Conservation (phyloP, 495 filamentous ascomycete genomes). For the Daldinia childiae region DNA sequence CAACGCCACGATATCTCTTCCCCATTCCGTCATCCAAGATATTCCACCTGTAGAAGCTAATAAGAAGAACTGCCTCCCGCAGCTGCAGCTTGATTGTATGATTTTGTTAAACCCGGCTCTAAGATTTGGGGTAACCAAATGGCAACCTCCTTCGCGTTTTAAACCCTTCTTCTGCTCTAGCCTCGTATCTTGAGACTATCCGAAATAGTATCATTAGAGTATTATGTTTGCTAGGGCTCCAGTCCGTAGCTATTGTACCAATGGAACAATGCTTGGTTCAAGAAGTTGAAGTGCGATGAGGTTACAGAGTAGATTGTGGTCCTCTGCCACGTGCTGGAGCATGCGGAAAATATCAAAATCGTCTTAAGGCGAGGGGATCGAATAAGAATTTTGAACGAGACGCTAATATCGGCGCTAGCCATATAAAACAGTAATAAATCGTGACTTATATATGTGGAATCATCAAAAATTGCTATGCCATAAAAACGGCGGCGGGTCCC, state of each 20-base stretch:
- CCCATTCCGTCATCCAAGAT: constrained; percentile 15
- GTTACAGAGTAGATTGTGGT: not conserved
- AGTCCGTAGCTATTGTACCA: constrained; percentile 24
- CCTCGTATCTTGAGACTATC: constrained; percentile 1
- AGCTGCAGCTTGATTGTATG: constrained; percentile 8
- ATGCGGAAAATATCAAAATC: constrained; percentile 2
- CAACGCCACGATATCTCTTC: constrained; percentile 22
- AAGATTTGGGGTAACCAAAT: constrained; percentile 7
- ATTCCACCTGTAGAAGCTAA: constrained; percentile 7
- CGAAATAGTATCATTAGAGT: constrained; percentile 35
- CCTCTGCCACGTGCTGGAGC: not conserved
- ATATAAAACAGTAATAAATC: constrained; percentile 21
- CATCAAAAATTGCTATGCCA: not conserved
- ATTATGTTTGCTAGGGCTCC: constrained; percentile 32
- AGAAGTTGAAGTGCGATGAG: not conserved
- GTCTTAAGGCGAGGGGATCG: not conserved
- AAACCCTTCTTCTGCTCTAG: constrained; percentile 1
- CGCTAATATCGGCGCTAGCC: constrained; percentile 16
- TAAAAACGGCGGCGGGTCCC: not conserved
- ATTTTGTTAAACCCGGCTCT: not conserved
- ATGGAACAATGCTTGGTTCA: constrained; percentile 19
- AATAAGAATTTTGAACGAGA: constrained; percentile 1
- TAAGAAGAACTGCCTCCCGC: constrained; percentile 13
- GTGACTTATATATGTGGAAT: constrained; percentile 22
- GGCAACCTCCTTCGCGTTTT: not conserved